Base-by-base conservation (phyloP, 768 basidiomycete species). In the Gymnopilus dilepis region DNA sequence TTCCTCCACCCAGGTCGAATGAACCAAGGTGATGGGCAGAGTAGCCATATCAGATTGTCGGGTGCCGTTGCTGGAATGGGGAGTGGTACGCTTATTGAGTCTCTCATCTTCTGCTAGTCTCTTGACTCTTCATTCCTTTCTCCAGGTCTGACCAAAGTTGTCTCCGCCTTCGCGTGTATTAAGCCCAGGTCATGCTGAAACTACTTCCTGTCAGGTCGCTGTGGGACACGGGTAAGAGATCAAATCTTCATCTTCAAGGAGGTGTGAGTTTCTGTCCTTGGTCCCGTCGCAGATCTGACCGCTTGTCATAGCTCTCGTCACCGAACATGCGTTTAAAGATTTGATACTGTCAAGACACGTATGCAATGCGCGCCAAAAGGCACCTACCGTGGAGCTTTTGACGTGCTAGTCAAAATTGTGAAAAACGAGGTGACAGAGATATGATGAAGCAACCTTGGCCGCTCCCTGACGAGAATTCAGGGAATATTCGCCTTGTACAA, bases 301-400 rank as follows among this genome's bases (percentile, higher is more conserved):
- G 4, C 43, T 47, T 6, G 28, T 31, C 28, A 28, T 30, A 30
- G 28, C 17, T 30, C 28, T 50, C 28, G 47, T 50, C 47, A 50
- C 30, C 31, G 15, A 26, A 38, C 28, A 58, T 31, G 15, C 40
- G 21, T 48, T 33, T 24, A 3, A 62, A 89, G 87, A 3, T 90
- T 90, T 72, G 88, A 90, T 71, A 90, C 88, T 17, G 81, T 91
- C 65, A 91, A 91, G 71, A 88, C 87, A 2, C 84, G 89, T 24
- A 70, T 91, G 69, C 89, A 91, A 72, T 89, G 88, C 69, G 82
- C 86, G 31, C 84, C 86, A 8, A 80, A 83, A 45, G 87, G 86
- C 56, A 85, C 84, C 24, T 89, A 90, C 70, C 78, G 74, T 30
- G 83, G 86, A 30, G 87, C 88, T 11, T 61, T 87, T 9, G 87